Percentiles rank a stretch among this genome's conserved stretches.
These are phyloP conservation scores for Eragrostis tef DNA, from an alignment of 202 grass and related monocot genomes.

Conservation along the genomic window DNA sequence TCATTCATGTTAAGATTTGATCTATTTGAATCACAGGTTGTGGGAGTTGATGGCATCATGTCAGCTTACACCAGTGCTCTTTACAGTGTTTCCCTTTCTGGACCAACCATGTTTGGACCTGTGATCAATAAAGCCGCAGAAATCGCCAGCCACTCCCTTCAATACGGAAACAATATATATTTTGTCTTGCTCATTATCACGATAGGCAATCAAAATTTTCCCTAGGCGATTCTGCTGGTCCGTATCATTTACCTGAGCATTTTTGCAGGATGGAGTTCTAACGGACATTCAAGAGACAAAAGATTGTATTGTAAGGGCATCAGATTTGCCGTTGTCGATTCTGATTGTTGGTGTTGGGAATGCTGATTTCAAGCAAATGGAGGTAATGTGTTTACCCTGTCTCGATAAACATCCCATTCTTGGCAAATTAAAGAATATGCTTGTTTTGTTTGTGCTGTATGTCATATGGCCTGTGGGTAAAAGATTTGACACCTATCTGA, in stretches of 20 bases:
- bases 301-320: conserved; percentile 85
- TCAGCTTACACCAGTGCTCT: conserved; percentile 74
- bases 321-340: conserved; percentile 90
- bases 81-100: conserved; percentile 73
- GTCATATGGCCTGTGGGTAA: too few relatives aligned
- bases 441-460: too few relatives aligned
- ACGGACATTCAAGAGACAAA: conserved; percentile 83
- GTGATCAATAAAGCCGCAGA: conserved; percentile 91
- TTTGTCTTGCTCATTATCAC: conserved; percentile 94
- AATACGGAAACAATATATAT: conserved; percentile 75
- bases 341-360: conserved; percentile 92
- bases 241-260: conserved; percentile 11
- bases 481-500: not conserved
- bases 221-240: not conserved
- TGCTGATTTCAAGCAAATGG: conserved; percentile 95
- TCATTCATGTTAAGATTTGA: conserved; percentile 3
- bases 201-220: conserved; percentile 48
- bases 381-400: conserved; percentile 53
- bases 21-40: conserved; percentile 60
- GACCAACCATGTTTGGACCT: conserved; percentile 89
- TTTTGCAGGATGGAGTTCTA: conserved; percentile 86
- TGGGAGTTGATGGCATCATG: conserved; percentile 94
- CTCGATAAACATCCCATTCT: conserved; percentile 15
- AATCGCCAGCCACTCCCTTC: conserved; percentile 74
- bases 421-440: not conserved